Base-by-base conservation (phyloP, 2,329 filamentous ascomycete species). In the Phymatotrichopsis omnivora region DNA sequence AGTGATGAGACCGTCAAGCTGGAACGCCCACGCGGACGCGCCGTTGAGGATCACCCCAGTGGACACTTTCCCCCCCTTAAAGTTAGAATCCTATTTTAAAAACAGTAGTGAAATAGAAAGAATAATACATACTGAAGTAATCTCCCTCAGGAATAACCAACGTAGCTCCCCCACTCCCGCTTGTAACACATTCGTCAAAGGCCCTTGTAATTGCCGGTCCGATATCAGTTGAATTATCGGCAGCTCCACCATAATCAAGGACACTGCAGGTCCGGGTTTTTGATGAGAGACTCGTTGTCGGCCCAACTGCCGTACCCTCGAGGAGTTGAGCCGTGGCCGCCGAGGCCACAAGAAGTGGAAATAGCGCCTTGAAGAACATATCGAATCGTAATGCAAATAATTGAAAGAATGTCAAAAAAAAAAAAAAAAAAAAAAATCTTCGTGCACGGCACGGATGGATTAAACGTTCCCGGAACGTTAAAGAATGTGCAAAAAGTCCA, bases 201-300 rank as follows among this genome's bases (percentile, higher is more conserved):
- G 69, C 69, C 23, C 60, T 57, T 1, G 60, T 60, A 16, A 71
- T 61, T 7, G 68, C 63, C 10, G 63, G 59, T 3, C 67, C 66
- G 33, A 71, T 58, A 53, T 71, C 68, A 1, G 66, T 68, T 8
- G 61, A 60, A 41, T 65, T 65, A 51, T 68, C 66, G 2, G 67
- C 67, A 19, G 62, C 63, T n/a, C 62, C 69, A 7, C 69, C 68
- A 52, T 70, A 70, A 34, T 64, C 54, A 34, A 67, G 61, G 32
- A 72, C 67, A 56, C 67, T 66, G 58, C 68, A 72, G 14, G 32
- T 35, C 52, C 66, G 66, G 41, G 39, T 37, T 29, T 60, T 60
- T 2, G 42, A n/a, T n/a, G 53, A 54, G 3, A 50, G 53, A 7
- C 48, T 44, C 3, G 57, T 59, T 6, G 51, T 54, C 14, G 58